A percentile compares a stretch with the other conserved stretches of the same genome.
These are phyloP conservation scores for Claviceps sp. DNA, from an alignment of 2,329 filamentous ascomycete genomes.

Conservation along the genomic window DNA sequence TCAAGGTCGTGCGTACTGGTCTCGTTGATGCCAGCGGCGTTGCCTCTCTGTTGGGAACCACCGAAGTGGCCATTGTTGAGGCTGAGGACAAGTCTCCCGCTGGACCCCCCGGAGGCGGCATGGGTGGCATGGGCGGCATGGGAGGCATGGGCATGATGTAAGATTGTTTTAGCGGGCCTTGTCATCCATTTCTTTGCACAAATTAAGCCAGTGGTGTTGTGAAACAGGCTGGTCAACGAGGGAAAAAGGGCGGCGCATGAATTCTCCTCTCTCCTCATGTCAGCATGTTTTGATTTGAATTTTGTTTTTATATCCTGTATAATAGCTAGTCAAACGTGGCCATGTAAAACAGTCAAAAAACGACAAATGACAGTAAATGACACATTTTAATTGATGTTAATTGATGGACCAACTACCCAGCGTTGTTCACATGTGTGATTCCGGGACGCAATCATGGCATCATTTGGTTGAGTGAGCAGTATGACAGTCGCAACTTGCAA, in stretches of 20 bases:
- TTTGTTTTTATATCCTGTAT: slow-evolving; percentile 20
- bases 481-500: too few species aligned
- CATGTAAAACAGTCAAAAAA: slow-evolving; percentile 17
- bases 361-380: slow-evolving; percentile 2
- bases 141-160: slow-evolving; percentile 38
- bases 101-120: slow-evolving; percentile 47
- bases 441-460: too few species aligned
- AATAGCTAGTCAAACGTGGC: slow-evolving; percentile 16
- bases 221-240: background rate
- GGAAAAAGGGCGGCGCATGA: slow-evolving; percentile 13
- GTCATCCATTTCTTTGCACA: slow-evolving; percentile 11
- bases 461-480: too few species aligned
- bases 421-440: background rate
- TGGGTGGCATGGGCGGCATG: slow-evolving; percentile 46
- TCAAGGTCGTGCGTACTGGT: slow-evolving; percentile 98
- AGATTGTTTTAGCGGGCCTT: slow-evolving; percentile 15
- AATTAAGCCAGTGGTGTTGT: slow-evolving; percentile 30
- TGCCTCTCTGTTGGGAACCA: slow-evolving; percentile 91
- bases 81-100: slow-evolving; percentile 85
- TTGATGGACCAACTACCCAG: background rate
- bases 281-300: slow-evolving; percentile 13
- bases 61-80: slow-evolving; percentile 95
- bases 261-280: slow-evolving; percentile 21
- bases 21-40: slow-evolving; percentile 92
- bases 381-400: background rate